A percentile compares a stretch with the other conserved stretches of the same genome.
phyloP scores from a whole-genome alignment of 1,284 basidiomycete species.

The Ustilago trichophora region DNA sequence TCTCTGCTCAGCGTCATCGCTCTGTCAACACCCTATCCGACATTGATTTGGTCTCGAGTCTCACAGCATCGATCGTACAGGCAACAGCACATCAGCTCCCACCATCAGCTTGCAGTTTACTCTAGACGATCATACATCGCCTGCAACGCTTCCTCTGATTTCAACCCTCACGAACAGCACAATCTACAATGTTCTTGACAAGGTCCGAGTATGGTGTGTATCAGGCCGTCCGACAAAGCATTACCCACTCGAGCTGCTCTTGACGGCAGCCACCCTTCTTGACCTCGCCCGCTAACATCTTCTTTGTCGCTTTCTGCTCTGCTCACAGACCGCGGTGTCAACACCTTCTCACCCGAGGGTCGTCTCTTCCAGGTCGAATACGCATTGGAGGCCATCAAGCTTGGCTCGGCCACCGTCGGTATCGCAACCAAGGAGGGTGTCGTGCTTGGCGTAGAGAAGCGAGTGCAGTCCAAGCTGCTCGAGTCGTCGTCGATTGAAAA shows the following conservation, averaged over 20 bases:
- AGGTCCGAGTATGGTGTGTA: conserved; percentile 85
- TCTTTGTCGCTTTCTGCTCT: background rate
- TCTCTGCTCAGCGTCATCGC: background rate
- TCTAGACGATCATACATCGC: too few species aligned
- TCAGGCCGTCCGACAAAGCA: too few species aligned
- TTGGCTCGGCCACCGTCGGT: conserved; percentile 96
- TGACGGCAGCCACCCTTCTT: too few species aligned
- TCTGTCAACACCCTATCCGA: background rate
- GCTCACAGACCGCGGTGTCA: conserved; percentile 87
- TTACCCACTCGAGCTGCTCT: too few species aligned
- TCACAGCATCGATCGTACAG: too few species aligned
- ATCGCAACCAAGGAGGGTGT: conserved; percentile 78
- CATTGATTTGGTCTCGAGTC: too few species aligned
- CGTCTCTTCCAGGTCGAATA: conserved; percentile 96
- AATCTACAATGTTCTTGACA: conserved; percentile 78
- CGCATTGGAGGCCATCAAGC: conserved; percentile 75
- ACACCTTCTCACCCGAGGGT: conserved; percentile 98
- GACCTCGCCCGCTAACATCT: background rate
- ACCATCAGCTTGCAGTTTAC: too few species aligned
- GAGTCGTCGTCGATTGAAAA: conserved; percentile 97
- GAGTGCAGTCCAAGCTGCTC: conserved; percentile 93
- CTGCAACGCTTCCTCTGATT: too few species aligned
- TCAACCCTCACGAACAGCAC: background rate
- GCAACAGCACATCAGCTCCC: too few species aligned
- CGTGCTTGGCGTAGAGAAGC: conserved; percentile 96